These are phyloP conservation scores for Penicillium glabrum DNA, from an alignment of 2,329 filamentous ascomycete species.

Conservation along the genomic window DNA sequence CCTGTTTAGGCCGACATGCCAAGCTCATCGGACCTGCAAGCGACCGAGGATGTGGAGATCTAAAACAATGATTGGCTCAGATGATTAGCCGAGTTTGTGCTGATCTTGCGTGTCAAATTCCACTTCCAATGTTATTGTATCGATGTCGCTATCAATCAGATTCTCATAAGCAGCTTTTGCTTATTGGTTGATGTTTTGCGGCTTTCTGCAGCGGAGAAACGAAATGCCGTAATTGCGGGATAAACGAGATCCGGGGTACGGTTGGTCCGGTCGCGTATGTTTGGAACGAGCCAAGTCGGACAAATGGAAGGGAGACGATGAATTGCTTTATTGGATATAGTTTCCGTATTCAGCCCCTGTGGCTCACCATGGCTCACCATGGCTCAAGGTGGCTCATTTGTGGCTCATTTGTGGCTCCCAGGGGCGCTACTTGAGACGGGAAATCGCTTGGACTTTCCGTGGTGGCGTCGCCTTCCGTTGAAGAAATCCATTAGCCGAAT, in stretches of 20 bases:
- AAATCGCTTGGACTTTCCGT: neutral
- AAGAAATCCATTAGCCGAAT: neutral
- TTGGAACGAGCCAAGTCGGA: neutral
- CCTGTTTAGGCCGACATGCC: slow-evolving; percentile 5
- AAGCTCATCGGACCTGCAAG: slow-evolving; percentile 13
- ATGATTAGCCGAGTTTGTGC: neutral
- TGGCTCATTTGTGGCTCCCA: neutral
- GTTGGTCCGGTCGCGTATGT: neutral
- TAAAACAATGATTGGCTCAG: neutral
- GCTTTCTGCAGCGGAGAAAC: neutral
- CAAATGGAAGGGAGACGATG: neutral
- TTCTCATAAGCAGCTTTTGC: neutral
- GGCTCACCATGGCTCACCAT: no score
- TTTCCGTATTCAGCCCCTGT: neutral
- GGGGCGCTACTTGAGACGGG: neutral
- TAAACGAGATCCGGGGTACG: neutral
- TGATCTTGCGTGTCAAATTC: neutral
- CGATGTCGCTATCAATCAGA: neutral
- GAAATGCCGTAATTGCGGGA: neutral
- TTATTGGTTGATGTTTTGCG: neutral
- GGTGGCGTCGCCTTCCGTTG: neutral
- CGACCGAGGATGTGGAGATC: neutral
- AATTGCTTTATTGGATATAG: neutral
- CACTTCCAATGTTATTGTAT: neutral
- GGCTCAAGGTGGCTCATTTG: neutral